phyloP scores from a whole-genome alignment of 305 asterid species.

The Rubia peregrina region DNA sequence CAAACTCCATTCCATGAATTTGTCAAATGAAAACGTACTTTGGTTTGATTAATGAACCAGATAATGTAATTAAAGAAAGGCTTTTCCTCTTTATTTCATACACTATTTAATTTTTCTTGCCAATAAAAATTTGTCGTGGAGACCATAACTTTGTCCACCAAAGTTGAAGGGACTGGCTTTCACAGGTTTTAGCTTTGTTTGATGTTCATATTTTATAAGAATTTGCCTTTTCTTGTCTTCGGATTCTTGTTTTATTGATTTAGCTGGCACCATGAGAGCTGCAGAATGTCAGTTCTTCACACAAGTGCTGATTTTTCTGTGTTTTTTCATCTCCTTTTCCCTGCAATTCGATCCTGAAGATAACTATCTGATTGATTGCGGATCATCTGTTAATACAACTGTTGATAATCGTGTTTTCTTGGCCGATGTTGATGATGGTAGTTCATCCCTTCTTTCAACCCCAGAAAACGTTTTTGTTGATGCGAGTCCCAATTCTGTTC shows the following conservation, averaged over 20 bases:
- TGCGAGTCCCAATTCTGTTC: conserved; percentile 19
- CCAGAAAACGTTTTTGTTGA: conserved; percentile 20
- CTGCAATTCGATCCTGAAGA: conserved; percentile 29
- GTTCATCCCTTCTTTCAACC: conserved; percentile 15
- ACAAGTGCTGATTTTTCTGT: conserved; percentile 10
- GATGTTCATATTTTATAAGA: conserved; percentile 4
- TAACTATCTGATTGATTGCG: conserved; percentile 34
- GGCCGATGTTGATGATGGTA: conserved; percentile 24
- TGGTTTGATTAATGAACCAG: conserved; percentile 1
- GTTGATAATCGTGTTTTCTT: conserved; percentile 28
- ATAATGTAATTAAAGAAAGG: not conserved
- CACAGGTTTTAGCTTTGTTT: not conserved
- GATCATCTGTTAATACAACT: conserved; percentile 23
- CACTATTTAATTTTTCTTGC: conserved; percentile 3
- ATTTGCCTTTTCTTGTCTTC: not conserved
- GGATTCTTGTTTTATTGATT: not conserved
- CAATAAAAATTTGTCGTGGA: conserved; percentile 7
- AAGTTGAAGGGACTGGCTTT: not conserved
- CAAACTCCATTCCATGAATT: conserved; percentile 4
- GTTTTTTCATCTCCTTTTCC: conserved; percentile 16
- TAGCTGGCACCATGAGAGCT: conserved; percentile 9
- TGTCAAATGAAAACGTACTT: conserved; percentile 16
- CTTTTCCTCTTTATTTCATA: not conserved
- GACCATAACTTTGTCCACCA: conserved; percentile 11
- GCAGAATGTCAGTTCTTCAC: not conserved